A percentile compares a stretch with the other conserved stretches of the same genome.
Conservation (phyloP, 108 stramenopile species). For the Asterionellopsis glacialis region DNA sequence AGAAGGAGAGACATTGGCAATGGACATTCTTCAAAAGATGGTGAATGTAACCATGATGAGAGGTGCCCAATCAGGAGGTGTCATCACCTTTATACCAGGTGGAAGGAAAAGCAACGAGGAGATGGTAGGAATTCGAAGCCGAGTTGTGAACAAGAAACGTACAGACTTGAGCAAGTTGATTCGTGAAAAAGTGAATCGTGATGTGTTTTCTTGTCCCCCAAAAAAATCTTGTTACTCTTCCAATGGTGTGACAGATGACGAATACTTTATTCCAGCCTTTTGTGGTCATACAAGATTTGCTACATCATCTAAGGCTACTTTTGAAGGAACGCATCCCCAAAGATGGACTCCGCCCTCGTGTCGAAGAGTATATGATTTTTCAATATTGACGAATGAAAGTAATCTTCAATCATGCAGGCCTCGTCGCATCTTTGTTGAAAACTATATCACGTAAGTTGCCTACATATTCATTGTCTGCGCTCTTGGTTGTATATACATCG, state of each 20-base stretch:
- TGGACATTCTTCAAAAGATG: slow-evolving; percentile 72
- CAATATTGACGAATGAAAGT: too few relatives aligned
- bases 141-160: slow-evolving; percentile 78
- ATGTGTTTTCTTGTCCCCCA: neutral
- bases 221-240: too few relatives aligned
- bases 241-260: neutral
- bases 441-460: too few relatives aligned
- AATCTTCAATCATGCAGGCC: too few relatives aligned
- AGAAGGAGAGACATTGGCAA: slow-evolving; percentile 46
- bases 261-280: slow-evolving; percentile 14
- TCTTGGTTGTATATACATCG: too few relatives aligned
- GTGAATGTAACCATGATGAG: slow-evolving; percentile 84
- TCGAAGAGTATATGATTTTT: slow-evolving; percentile 14
- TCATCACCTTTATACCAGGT: neutral
- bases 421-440: too few relatives aligned
- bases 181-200: slow-evolving; percentile 29
- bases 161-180: slow-evolving; percentile 58
- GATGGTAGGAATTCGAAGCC: slow-evolving; percentile 46
- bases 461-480: too few relatives aligned
- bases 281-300: slow-evolving; percentile 79
- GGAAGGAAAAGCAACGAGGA: neutral
- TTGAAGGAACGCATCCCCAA: slow-evolving; percentile 83
- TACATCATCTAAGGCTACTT: slow-evolving; percentile 58
- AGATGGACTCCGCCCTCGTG: slow-evolving; percentile 43
- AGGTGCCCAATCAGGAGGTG: slow-evolving; percentile 41